Conservation (phyloP, 2,329 filamentous ascomycete genomes). For the Aspergillus proliferans region DNA sequence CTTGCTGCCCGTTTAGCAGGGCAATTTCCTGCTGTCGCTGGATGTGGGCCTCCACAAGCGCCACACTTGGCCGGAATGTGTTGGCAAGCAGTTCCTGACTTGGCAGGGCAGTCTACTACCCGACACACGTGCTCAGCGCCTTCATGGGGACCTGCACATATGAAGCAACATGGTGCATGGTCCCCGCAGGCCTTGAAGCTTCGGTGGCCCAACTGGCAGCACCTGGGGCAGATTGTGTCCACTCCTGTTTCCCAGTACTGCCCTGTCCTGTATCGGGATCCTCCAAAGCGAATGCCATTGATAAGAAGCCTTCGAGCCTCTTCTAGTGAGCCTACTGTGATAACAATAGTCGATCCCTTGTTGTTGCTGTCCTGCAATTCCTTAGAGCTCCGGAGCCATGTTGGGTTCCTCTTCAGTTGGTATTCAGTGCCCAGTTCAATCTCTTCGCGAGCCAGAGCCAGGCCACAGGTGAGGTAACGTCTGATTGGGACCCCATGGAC, state of each 20-base stretch:
- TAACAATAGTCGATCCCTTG: background rate
- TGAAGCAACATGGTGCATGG: background rate
- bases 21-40: background rate
- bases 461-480: background rate
- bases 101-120: no score
- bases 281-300: background rate
- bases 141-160: background rate
- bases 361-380: background rate
- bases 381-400: background rate
- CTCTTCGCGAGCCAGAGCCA: background rate
- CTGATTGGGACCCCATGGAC: background rate
- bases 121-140: no score
- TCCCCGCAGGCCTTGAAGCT: background rate
- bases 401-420: background rate
- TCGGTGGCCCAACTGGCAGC: background rate
- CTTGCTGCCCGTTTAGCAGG: no score
- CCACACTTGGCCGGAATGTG: background rate
- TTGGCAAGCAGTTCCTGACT: background rate
- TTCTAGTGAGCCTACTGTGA: background rate
- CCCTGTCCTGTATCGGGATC: background rate
- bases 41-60: background rate
- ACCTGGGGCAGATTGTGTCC: background rate
- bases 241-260: no score
- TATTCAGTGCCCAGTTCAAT: background rate
- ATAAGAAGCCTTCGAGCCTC: background rate